Conservation (phyloP, 2,329 filamentous ascomycete species). For the Dryadomyces quercivorus region DNA sequence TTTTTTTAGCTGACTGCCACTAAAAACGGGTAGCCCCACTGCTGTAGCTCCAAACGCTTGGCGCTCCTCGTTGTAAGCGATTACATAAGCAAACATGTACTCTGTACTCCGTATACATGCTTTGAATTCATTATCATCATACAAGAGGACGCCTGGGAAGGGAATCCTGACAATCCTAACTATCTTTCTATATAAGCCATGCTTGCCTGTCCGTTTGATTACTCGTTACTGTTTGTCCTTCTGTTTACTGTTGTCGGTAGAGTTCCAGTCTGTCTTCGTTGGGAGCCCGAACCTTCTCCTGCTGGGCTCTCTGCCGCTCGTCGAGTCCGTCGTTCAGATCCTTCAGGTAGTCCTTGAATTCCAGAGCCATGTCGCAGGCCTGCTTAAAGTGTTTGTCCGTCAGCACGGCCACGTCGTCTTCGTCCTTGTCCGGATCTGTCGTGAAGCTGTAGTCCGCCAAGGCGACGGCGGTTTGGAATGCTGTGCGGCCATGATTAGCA, state of each 20-base stretch:
- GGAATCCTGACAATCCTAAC: too few species aligned
- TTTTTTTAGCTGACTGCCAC: background rate
- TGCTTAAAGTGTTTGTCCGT: background rate
- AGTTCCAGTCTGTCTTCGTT: background rate
- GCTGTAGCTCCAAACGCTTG: too few species aligned
- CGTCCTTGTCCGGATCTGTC: background rate
- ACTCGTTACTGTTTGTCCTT: background rate
- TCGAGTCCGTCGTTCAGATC: background rate
- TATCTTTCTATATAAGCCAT: background rate
- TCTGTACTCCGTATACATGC: too few species aligned
- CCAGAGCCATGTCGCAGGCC: background rate
- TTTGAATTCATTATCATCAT: too few species aligned
- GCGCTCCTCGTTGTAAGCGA: too few species aligned
- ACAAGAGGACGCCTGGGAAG: too few species aligned
- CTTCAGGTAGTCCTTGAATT: background rate
- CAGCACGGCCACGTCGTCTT: background rate
- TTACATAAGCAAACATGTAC: too few species aligned
- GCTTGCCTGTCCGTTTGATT: background rate
- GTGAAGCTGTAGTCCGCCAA: constrained; percentile 22
- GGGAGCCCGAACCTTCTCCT: background rate
- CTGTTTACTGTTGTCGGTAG: background rate
- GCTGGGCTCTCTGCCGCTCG: background rate
- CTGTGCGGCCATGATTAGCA: background rate
- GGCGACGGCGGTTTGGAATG: constrained; percentile 21
- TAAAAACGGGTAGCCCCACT: too few species aligned